These are phyloP conservation scores for Podila horticola DNA, from an alignment of 192 early-diverging fungal genomes.

Conservation along the genomic window DNA sequence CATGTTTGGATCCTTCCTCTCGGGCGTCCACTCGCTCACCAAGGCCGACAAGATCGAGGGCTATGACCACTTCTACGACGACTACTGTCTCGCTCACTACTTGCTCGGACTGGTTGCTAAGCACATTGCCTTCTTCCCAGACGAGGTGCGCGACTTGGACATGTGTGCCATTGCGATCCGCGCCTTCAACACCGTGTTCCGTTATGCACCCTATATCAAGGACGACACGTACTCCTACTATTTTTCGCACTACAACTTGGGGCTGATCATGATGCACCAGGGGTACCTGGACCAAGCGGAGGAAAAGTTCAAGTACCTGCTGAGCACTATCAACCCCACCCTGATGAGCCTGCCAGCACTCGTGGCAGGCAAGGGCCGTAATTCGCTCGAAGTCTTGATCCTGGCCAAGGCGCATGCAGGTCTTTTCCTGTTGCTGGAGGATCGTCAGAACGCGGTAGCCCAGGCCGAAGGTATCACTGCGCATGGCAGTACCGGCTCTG, in stretches of 20 bases:
- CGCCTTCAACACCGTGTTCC: constrained; percentile 59
- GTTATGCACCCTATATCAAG: constrained; percentile 63
- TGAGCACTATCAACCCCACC: constrained; percentile 48
- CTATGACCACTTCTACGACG: constrained; percentile 76
- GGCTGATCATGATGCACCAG: constrained; percentile 55
- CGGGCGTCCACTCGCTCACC: constrained; percentile 25
- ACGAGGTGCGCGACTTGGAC: constrained; percentile 39
- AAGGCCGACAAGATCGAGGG: constrained; percentile 21
- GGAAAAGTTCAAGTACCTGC: constrained; percentile 60
- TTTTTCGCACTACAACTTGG: constrained; percentile 65
- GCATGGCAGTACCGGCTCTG: too few species aligned
- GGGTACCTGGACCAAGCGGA: constrained; percentile 51
- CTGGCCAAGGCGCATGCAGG: constrained; percentile 70
- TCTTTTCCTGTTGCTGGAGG: constrained; percentile 36
- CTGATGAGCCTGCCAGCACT: constrained; percentile 47
- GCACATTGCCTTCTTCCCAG: constrained; percentile 61
- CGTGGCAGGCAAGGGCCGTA: constrained; percentile 67
- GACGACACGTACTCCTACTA: constrained; percentile 73
- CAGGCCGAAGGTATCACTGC: too few species aligned
- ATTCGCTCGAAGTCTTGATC: constrained; percentile 72
- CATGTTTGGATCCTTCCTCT: constrained; percentile 32
- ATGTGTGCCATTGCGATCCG: constrained; percentile 27
- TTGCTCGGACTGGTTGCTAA: constrained; percentile 72
- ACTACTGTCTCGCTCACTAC: constrained; percentile 77
- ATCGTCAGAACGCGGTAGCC: constrained; percentile 7